These are phyloP conservation scores for Leptographium galeiforme DNA, from an alignment of 2,329 filamentous ascomycete genomes.

Conservation along the genomic window DNA sequence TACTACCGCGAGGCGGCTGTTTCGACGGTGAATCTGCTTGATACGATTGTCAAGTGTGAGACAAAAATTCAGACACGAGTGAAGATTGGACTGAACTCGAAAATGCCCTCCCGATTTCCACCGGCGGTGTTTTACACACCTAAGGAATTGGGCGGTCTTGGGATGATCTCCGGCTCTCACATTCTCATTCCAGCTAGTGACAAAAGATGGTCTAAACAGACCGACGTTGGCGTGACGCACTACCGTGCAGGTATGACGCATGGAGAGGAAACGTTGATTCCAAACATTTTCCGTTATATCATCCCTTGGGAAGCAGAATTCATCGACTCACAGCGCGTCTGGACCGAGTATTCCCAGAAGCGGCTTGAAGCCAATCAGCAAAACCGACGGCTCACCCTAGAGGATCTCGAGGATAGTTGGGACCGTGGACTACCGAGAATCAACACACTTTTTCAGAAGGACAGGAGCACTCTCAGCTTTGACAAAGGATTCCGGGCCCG, in stretches of 20 bases:
- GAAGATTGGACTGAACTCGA: constrained; percentile 96
- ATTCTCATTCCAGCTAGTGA: constrained; percentile 95
- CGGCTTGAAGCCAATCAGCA: constrained; percentile 93
- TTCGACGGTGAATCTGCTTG: constrained; percentile 82
- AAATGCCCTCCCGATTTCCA: constrained; percentile 98
- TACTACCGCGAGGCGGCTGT: constrained; percentile 98
- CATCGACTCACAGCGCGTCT: constrained; percentile 95
- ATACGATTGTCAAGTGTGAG: constrained; percentile 98
- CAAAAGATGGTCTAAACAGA: constrained; percentile 97
- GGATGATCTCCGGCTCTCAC: constrained; percentile 98
- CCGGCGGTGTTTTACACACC: constrained; percentile 98
- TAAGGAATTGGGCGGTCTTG: constrained; percentile 89
- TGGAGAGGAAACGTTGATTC: constrained; percentile 93
- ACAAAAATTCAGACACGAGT: constrained; percentile 98
- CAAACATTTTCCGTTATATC: constrained; percentile 98
- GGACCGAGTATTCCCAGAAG: constrained; percentile 99
- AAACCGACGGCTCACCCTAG: constrained; percentile 83
- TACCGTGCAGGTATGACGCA: constrained; percentile 97
- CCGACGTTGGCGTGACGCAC: constrained; percentile 91
- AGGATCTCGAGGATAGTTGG: constrained; percentile 97
- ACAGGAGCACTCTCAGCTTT: constrained; percentile 89
- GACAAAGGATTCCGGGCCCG: constrained; percentile 95
- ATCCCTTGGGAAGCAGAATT: constrained; percentile 99
- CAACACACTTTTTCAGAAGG: constrained; percentile 98
- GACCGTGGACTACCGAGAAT: constrained; percentile 94